Evolutionary conservation across 805 yeast genomes (phyloP), one percentile per base, ranked within the genome.

Genomic region (Saturnispora ahearnii): DNA sequence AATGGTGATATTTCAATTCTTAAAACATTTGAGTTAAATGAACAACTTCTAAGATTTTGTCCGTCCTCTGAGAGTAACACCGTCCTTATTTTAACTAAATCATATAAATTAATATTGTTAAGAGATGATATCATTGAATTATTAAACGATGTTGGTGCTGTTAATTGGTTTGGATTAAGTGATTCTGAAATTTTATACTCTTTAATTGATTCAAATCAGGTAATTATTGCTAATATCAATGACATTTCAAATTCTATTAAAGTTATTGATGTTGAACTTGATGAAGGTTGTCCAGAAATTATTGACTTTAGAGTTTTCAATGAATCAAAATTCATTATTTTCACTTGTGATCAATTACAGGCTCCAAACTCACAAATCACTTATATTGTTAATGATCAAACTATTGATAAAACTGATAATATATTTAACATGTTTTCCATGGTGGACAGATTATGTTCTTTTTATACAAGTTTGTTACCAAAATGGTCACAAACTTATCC

Each of bases 401-500:
- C 10, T n/a, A 29, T 47, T 21, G 9, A 5, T 2, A 15, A 32
- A 28, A 40, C 45, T 4, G 29, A 41, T 28, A 36, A 32, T 9
- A 41, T 54, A 40, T 58, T 18, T 18, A 43, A 49, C 22, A 38
- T 44, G 13, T 47, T 47, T 36, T 41, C 50, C 4, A 15, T 47
- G 15, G 45, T 47, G 8, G 50, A 41, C 29, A 32, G 50, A 26
- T 41, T 47, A 24, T 72, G 77, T 2, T 57, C 72, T 2, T 71
- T 72, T 43, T 83, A 82, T 58, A 51, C 70, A n/a, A n/a, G n/a
- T n/a, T 48, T 56, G 2, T 57, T 82, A 9, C 56, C 62, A 22
- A 57, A 68, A 18, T 74, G 87, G 74, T 61, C 72, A 5, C 53
- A 59, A 40, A 51, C 61, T 26, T 45, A 60, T 53, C 60, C 67